Percentiles rank a stretch among this genome's conserved stretches.
These are phyloP conservation scores for Diaporthe citri DNA, from an alignment of 2,329 filamentous ascomycete species.

Conservation along the genomic window DNA sequence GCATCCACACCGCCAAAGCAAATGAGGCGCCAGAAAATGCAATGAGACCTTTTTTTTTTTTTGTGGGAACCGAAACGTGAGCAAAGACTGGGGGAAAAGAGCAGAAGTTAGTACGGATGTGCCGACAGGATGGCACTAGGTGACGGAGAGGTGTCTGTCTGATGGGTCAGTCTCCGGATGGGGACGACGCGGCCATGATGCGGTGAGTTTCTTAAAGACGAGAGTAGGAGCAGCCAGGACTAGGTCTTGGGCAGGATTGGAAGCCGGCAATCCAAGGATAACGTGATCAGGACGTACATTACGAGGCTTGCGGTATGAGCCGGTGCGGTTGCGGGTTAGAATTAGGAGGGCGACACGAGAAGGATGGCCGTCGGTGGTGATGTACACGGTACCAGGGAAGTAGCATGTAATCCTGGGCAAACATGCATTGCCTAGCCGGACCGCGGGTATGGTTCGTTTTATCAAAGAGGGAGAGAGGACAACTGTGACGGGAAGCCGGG, in stretches of 20 bases:
- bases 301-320: neutral
- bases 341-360: neutral
- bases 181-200: slow-evolving; percentile 28
- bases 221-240: neutral
- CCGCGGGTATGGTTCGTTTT: neutral
- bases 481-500: slow-evolving; percentile 18
- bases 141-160: slow-evolving; percentile 20
- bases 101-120: slow-evolving; percentile 29
- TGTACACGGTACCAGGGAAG: slow-evolving; percentile 14
- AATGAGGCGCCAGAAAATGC: slow-evolving; percentile 17
- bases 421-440: neutral
- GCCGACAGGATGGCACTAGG: slow-evolving; percentile 29
- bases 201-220: slow-evolving; percentile 26
- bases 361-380: neutral
- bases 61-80: neutral
- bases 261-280: neutral
- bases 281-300: slow-evolving; percentile 21
- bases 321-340: neutral
- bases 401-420: neutral
- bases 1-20: slow-evolving; percentile 38
- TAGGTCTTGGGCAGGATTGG: neutral
- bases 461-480: slow-evolving; percentile 11
- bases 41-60: slow-evolving; percentile 14
- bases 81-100: slow-evolving; percentile 11
- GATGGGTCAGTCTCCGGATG: slow-evolving; percentile 31